Conservation (phyloP, 208 protist genomes). For the Angomonas deanei region DNA sequence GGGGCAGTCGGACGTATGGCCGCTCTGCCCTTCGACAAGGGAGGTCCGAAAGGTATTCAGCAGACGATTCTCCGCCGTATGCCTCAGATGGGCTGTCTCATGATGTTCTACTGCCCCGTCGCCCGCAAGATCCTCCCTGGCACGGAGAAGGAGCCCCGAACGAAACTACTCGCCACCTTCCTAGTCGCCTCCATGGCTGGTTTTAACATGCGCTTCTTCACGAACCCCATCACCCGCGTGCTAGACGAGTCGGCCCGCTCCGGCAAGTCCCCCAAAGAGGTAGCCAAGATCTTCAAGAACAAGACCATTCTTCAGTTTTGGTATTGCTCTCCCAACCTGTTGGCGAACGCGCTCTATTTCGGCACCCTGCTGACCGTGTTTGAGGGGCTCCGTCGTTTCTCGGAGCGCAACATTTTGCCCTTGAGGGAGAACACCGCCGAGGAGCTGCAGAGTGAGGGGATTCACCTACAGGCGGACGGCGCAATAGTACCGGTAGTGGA, state of each 20-base stretch:
- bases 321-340: slow-evolving; percentile 77
- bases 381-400: slow-evolving; percentile 84
- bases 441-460: slow-evolving; percentile 3
- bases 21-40: slow-evolving; percentile 61
- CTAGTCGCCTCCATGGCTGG: slow-evolving; percentile 68
- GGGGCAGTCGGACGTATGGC: slow-evolving; percentile 51
- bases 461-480: neutral
- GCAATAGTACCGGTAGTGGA: neutral
- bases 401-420: slow-evolving; percentile 62
- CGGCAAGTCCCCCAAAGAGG: slow-evolving; percentile 40
- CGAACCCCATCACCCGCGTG: slow-evolving; percentile 81
- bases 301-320: slow-evolving; percentile 88
- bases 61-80: slow-evolving; percentile 67
- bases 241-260: slow-evolving; percentile 76
- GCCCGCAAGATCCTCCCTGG: slow-evolving; percentile 61
- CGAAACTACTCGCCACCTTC: slow-evolving; percentile 81
- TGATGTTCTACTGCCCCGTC: slow-evolving; percentile 84
- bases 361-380: slow-evolving; percentile 83
- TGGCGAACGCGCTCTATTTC: slow-evolving; percentile 85
- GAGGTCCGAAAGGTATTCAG: slow-evolving; percentile 62
- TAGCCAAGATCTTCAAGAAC: slow-evolving; percentile 51
- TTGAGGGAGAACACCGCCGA: slow-evolving; percentile 18
- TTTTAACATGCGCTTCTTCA: slow-evolving; percentile 81
- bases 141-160: slow-evolving; percentile 46
- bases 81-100: slow-evolving; percentile 76